Evolutionary conservation across 257 asterid genomes (phyloP).

Genomic region (Capsicum chinense): DNA sequence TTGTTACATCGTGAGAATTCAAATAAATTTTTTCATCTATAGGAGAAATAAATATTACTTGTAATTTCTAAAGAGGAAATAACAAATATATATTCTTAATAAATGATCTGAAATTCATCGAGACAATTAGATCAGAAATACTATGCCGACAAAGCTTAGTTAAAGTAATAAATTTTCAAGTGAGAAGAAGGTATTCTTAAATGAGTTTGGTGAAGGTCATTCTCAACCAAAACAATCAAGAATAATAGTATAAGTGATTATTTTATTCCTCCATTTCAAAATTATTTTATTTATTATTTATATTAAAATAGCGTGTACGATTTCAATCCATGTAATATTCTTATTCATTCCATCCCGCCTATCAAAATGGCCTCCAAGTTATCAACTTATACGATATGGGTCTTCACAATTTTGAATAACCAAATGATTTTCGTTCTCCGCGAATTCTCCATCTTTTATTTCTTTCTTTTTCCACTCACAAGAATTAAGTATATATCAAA

Average conservation of each 20-base stretch:
- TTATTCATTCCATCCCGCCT: rapidly evolving
- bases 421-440: background rate
- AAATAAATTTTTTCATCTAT: no score
- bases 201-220: constrained; percentile 21
- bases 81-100: no score
- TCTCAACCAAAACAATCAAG: background rate
- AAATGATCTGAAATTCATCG: no score
- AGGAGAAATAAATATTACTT: no score
- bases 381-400: background rate
- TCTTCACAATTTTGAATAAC: background rate
- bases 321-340: background rate
- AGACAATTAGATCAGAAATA: background rate
- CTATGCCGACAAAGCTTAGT: background rate
- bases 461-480: background rate
- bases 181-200: background rate
- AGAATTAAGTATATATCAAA: background rate
- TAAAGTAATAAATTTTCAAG: background rate
- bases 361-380: background rate
- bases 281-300: background rate
- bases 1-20: no score
- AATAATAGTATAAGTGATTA: background rate
- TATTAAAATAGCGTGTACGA: background rate
- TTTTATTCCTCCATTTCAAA: background rate
- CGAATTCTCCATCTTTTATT: background rate
- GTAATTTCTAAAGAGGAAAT: no score